These are phyloP conservation scores for Thermomucor indicae-seudaticae DNA, from an alignment of 371 early-diverging fungal species.

Conservation along the genomic window DNA sequence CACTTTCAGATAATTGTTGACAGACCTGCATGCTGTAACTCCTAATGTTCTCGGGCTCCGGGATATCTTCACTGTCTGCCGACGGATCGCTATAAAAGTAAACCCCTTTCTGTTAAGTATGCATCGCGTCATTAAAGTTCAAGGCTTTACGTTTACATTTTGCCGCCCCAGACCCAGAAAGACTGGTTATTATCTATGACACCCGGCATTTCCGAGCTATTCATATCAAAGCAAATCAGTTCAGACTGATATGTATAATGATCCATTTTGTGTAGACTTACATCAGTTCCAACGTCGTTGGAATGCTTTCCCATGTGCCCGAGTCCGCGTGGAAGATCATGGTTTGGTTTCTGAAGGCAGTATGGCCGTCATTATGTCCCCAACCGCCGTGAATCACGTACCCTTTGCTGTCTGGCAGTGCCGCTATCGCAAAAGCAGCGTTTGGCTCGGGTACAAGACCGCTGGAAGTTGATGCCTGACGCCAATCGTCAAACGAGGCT, in stretches of 20 bases:
- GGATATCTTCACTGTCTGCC: constrained; percentile 7
- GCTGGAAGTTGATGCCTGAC: not conserved
- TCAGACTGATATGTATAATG: not conserved
- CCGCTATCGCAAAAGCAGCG: constrained; percentile 8
- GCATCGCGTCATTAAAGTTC: not conserved
- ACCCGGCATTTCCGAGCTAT: constrained; percentile 8
- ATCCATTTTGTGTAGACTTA: not conserved
- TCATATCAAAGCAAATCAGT: not conserved
- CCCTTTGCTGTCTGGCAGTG: not conserved
- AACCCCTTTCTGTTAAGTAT: not conserved
- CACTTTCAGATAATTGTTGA: too few relatives aligned
- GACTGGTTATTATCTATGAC: constrained; percentile 6
- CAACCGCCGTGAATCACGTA: constrained; percentile 8
- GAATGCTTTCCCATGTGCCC: constrained; percentile 9
- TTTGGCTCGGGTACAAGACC: constrained; percentile 6
- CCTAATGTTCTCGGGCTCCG: constrained; percentile 3
- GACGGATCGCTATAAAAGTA: not conserved
- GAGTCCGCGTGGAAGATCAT: constrained; percentile 2
- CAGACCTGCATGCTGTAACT: not conserved
- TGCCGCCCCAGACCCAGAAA: constrained; percentile 14
- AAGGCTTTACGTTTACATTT: constrained; percentile 3
- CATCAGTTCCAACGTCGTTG: not conserved
- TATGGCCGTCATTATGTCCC: constrained; percentile 4
- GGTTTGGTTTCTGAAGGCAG: constrained; percentile 10
- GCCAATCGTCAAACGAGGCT: constrained; percentile 51